Evolutionary conservation across 2,329 filamentous ascomycete genomes (phyloP), one percentile per base, ranked within the genome.

Genomic region (Dothistroma septosporum): DNA sequence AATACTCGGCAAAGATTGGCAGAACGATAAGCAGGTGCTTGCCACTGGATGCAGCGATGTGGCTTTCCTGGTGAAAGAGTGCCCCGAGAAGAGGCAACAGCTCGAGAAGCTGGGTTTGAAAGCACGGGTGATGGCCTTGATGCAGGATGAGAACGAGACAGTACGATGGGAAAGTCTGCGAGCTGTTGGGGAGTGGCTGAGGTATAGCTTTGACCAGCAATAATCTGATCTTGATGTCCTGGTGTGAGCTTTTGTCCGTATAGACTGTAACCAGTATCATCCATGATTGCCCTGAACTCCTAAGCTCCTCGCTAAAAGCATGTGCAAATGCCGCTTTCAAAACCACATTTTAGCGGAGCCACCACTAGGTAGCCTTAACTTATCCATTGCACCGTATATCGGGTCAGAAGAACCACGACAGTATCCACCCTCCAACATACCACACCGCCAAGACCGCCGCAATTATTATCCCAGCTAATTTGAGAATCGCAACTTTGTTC

Each of bases 1-100:
- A 69, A 96, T 96, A 64, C 83, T 96, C 78, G 82, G 85, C 74
- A 79, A 96, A 84, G 85, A 84, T 81, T 83, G 91, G 87, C 90
- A 94, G 70, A 91, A 90, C 73, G 90, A 94, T 71, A 89, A 89
- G 76, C 85, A 89, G 71, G 92, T 96, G 22, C 80, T 97, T 65
- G 92, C 92, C 1, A 93, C 96, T 77, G 92, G 89, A 21, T 96
- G 92, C 78, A 96, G 95, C 74, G 92, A 97, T 72, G 85, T 97
- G 21, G 92, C 91, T n/a, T 87, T 82, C 64, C 78, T 97, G 62
- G 92, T 97, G 53, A 92, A 90, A 76, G 90, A 95, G 76, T 89
- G 93, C 58, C 92, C 92, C 0, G 92, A 96, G 79, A 90, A 88
- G 79, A 82, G 92, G 71, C 80, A 82, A 61, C 85, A 89, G 74